Evolutionary conservation across 257 asterid genomes (phyloP), one percentile per base, ranked within the genome.

Genomic region (Fraxinus pennsylvanica): DNA sequence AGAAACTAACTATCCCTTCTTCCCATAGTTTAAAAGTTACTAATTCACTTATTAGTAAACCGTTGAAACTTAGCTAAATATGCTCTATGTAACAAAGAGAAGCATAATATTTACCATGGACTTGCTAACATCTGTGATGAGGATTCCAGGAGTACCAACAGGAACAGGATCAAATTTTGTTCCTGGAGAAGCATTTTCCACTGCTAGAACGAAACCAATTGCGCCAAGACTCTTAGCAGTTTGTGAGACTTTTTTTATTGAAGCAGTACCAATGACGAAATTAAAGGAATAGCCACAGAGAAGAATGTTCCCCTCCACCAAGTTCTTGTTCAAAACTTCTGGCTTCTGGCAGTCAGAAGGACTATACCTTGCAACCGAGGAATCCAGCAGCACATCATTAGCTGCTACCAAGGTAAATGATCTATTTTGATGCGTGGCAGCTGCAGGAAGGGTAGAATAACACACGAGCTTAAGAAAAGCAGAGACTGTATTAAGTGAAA

Each of bases 231-330:
- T 87, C 90, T 85, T 93, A 21, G 98, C 97, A 71, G 99, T 92
- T 82, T 92, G 85, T 0, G 93, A 80, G 54, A 92, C 99, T 80
- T 79, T 90, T 86, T 93, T 96, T 50, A 96, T 87, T 15, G 97
- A 96, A 76, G 99, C 90, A 73, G 97, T 86, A 75, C 97, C 99
- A 70, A 87, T 83, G 54, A 92, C 96, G 77, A 96, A 96, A 81
- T 96, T 96, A 84, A 92, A 96, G 63, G 99, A 93, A 83, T 93
- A 93, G 71, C 99, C 99, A 80, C 99, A 96, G 33, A 96, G 97
- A 86, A 96, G 92, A 83, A 96, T 94, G 76, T 92, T 96, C 52
- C 98, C 99, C 81, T 89, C 86, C 81, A 96, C 98, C 86, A 93
- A 86, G 68, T 89, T 87, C 78, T 91, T 96, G 84, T 96, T 96